These are phyloP conservation scores for Rhododendron molle DNA, from an alignment of 148 eudicot species.

Conservation along the genomic window DNA sequence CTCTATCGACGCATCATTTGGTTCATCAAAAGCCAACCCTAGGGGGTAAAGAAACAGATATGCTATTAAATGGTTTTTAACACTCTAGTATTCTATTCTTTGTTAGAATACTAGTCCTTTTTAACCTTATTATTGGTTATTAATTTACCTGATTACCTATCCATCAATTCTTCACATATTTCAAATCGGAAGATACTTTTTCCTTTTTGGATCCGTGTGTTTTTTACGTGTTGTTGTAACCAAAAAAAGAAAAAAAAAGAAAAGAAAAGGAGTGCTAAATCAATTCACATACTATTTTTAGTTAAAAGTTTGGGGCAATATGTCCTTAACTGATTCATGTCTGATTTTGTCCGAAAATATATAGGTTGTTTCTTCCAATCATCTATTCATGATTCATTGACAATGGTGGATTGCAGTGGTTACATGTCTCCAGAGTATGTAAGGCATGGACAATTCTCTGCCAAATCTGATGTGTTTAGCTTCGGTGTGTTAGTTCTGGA, in stretches of 20 bases:
- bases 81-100: not conserved
- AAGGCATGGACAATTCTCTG: constrained; percentile 40
- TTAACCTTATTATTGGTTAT: not conserved
- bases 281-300: too few relatives aligned
- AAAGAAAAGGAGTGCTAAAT: not conserved
- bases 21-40: not conserved
- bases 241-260: too few relatives aligned
- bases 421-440: constrained; percentile 29
- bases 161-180: not conserved
- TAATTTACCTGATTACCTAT: not conserved
- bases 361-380: not conserved
- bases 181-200: not conserved
- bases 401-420: constrained; percentile 21
- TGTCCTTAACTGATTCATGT: not conserved
- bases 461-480: constrained; percentile 53
- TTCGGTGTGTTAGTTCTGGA: constrained; percentile 50
- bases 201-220: too few relatives aligned
- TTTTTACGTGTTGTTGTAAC: too few relatives aligned
- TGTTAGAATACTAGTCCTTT: not conserved
- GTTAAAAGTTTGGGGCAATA: not conserved
- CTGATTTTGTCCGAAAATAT: not conserved
- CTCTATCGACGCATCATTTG: not conserved
- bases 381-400: not conserved
- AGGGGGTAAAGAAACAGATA: not conserved
- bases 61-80: not conserved